phyloP scores from a whole-genome alignment of 1,284 basidiomycete genomes.

The Fistulinella cinereoalba region DNA sequence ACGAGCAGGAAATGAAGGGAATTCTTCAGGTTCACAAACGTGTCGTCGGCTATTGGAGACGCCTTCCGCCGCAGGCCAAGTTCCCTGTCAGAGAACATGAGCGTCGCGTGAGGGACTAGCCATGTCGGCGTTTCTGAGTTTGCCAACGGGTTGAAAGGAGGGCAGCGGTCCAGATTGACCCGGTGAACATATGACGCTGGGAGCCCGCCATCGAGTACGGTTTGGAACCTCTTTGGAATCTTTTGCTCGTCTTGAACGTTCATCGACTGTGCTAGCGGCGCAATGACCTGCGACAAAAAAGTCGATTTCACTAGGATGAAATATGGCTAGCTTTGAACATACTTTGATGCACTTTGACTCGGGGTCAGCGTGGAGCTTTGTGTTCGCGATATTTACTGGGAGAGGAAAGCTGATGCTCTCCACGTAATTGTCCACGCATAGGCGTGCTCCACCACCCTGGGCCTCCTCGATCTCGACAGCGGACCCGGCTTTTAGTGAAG shows the following conservation, averaged over 20 bases:
- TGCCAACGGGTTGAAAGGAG: slow-evolving; percentile 32
- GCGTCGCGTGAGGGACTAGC: slow-evolving; percentile 32
- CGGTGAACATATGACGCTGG: slow-evolving; percentile 40
- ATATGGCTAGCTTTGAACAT: too few species aligned
- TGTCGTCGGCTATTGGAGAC: slow-evolving; percentile 9
- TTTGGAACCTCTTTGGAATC: slow-evolving; percentile 35
- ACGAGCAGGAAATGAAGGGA: slow-evolving; percentile 33
- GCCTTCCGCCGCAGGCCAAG: slow-evolving; percentile 7
- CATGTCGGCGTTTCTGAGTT: slow-evolving; percentile 18
- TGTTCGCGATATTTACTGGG: slow-evolving; percentile 34
- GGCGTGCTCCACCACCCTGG: not conserved
- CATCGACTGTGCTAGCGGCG: slow-evolving; percentile 23
- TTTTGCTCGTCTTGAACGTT: slow-evolving; percentile 11
- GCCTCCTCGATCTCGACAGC: slow-evolving; percentile 18
- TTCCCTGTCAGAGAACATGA: slow-evolving; percentile 34
- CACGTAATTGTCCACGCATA: slow-evolving; percentile 18
- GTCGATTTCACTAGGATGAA: too few species aligned
- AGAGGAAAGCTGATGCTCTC: slow-evolving; percentile 25
- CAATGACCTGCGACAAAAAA: slow-evolving; percentile 34
- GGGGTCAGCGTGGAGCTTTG: slow-evolving; percentile 46
- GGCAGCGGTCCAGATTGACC: slow-evolving; percentile 39
- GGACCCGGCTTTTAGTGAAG: slow-evolving; percentile 17
- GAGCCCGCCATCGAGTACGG: slow-evolving; percentile 16
- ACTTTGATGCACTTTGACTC: slow-evolving; percentile 56
- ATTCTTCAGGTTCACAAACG: slow-evolving; percentile 34